Evolutionary conservation across 805 yeast genomes (phyloP).

Genomic region (Starmerella floricola): DNA sequence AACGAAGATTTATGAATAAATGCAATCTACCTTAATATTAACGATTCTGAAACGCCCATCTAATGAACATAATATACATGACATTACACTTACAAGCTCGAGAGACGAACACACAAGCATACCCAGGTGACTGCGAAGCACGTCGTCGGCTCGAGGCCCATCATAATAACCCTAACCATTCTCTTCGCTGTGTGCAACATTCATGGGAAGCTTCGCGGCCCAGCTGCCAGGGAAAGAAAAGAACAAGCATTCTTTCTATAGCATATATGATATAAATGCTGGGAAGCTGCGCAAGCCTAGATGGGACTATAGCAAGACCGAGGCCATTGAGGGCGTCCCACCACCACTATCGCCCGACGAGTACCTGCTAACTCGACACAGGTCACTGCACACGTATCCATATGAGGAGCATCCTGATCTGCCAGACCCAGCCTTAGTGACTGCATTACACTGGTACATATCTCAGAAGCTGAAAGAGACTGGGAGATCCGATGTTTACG

Average conservation of each 20-base stretch:
- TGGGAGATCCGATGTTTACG: neutral
- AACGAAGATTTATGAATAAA: no score
- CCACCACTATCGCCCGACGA: slow-evolving; percentile 16
- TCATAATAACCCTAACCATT: no score
- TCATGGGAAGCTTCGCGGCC: neutral
- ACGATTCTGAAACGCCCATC: no score
- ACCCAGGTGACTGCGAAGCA: no score
- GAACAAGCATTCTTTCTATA: neutral
- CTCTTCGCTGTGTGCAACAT: no score
- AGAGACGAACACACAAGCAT: no score
- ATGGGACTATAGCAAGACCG: neutral
- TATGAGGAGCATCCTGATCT: slow-evolving; percentile 16
- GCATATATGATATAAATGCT: slow-evolving; percentile 10
- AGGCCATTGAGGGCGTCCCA: neutral
- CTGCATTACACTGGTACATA: slow-evolving; percentile 16
- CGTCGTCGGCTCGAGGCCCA: no score
- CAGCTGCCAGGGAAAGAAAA: neutral
- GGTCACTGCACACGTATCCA: slow-evolving; percentile 11
- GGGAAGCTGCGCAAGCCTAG: slow-evolving; percentile 3
- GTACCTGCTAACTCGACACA: slow-evolving; percentile 10
- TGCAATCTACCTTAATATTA: no score
- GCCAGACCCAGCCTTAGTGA: slow-evolving; percentile 11
- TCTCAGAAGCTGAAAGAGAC: slow-evolving; percentile 4
- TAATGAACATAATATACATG: no score
- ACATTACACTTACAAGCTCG: no score